A percentile compares a stretch with the other conserved stretches of the same genome.
These are phyloP conservation scores for Mycocalia duriaeana DNA, from an alignment of 1,284 basidiomycete genomes.

Conservation along the genomic window DNA sequence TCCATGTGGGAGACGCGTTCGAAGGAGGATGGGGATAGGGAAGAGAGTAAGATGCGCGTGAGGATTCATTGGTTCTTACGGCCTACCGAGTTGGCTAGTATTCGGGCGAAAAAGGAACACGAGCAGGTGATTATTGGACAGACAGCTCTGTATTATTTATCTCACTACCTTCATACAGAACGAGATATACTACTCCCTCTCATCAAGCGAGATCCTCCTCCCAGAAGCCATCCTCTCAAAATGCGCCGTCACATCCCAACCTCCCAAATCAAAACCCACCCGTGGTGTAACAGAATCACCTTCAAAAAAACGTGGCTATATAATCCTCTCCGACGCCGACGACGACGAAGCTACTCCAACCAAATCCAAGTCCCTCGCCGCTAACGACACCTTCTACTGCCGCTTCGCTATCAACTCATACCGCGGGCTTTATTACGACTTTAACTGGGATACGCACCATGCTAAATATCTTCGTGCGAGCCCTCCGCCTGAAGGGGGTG, in stretches of 20 bases:
- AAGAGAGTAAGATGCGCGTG: constrained; percentile 37
- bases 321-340: neutral
- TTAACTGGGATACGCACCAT: constrained; percentile 53
- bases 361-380: neutral
- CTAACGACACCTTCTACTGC: constrained; percentile 40
- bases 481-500: constrained; percentile 8
- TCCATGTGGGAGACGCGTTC: constrained; percentile 58
- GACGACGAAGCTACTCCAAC: neutral
- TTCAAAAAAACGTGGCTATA: constrained; percentile 8
- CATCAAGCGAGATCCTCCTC: constrained; percentile 39
- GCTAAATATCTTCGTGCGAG: constrained; percentile 27
- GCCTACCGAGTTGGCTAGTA: constrained; percentile 51
- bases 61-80: constrained; percentile 70
- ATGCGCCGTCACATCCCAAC: constrained; percentile 35
- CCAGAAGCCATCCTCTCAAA: constrained; percentile 50
- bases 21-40: constrained; percentile 10
- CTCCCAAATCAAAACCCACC: constrained; percentile 6
- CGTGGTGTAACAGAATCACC: constrained; percentile 11
- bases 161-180: constrained; percentile 37
- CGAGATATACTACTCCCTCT: constrained; percentile 64
- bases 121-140: constrained; percentile 38
- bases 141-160: neutral
- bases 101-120: constrained; percentile 53
- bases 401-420: constrained; percentile 52
- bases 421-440: constrained; percentile 57